Evolutionary conservation across 116 monocot genomes (phyloP).

Genomic region (Cymodocea nodosa): DNA sequence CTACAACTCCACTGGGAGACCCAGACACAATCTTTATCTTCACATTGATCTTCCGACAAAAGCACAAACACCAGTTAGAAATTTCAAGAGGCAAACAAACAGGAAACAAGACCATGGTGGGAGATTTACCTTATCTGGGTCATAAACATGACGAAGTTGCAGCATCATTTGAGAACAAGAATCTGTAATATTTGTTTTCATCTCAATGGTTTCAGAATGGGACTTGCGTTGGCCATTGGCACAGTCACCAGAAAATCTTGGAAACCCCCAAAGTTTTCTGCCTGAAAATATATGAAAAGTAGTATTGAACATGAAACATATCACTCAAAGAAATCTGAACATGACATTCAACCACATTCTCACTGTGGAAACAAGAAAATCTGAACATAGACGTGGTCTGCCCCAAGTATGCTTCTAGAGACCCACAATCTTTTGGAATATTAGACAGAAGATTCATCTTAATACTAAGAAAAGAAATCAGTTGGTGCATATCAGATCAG

Average conservation of each 20-base stretch:
- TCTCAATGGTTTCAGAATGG: conserved; percentile 37
- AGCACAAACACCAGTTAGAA: background rate
- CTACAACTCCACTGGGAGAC: conserved; percentile 65
- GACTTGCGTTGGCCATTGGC: conserved; percentile 59
- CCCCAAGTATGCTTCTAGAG: no score
- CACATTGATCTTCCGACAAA: conserved; percentile 51
- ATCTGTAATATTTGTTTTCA: conserved; percentile 74
- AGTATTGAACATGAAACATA: background rate
- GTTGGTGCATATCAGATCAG: no score
- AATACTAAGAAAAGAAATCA: no score
- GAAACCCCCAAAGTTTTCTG: conserved; percentile 91
- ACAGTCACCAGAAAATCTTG: conserved; percentile 87
- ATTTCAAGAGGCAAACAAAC: background rate
- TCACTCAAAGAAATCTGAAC: background rate
- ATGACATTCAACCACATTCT: background rate
- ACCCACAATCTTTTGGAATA: no score
- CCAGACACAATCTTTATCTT: conserved; percentile 80
- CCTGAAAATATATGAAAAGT: conserved; percentile 28
- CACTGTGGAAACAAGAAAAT: no score
- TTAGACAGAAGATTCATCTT: no score
- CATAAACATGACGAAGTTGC: conserved; percentile 78
- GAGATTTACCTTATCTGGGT: conserved; percentile 52
- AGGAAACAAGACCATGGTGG: background rate
- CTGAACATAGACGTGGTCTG: no score
- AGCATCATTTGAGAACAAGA: conserved; percentile 87